A percentile compares a stretch with the other conserved stretches of the same genome.
phyloP scores from a whole-genome alignment of 805 yeast genomes.

The Lipomyces yamanashiensis region DNA sequence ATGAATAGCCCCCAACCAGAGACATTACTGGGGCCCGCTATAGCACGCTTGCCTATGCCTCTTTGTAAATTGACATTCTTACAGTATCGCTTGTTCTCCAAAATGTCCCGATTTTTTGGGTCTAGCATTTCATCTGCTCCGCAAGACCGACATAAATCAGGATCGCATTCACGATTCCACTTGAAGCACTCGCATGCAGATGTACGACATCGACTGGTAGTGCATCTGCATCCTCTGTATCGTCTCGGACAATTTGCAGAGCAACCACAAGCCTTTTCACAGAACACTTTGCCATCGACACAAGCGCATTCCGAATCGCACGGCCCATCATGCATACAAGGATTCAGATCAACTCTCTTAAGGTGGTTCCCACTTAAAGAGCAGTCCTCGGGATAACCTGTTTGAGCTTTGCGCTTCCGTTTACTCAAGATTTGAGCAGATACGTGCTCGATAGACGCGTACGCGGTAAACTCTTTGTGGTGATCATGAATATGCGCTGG shows the following conservation, averaged over 20 bases:
- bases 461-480: background rate
- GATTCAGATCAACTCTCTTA: constrained; percentile 29
- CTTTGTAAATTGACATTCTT: constrained; percentile 30
- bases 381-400: constrained; percentile 32
- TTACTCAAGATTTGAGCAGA: constrained; percentile 6
- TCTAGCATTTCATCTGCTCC: constrained; percentile 34
- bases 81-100: constrained; percentile 27
- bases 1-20: too few species aligned
- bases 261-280: constrained; percentile 34
- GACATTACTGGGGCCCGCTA: constrained; percentile 29
- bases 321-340: constrained; percentile 34
- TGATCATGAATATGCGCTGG: background rate
- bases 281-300: constrained; percentile 25
- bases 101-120: constrained; percentile 31
- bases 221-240: constrained; percentile 33
- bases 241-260: constrained; percentile 26
- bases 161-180: constrained; percentile 37
- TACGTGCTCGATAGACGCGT: background rate
- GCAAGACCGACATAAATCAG: constrained; percentile 32
- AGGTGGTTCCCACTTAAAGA: constrained; percentile 33
- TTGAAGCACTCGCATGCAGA: constrained; percentile 33
- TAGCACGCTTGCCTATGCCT: constrained; percentile 28
- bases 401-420: constrained; percentile 32
- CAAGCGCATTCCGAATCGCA: constrained; percentile 32
- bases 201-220: constrained; percentile 32